Evolutionary conservation across 2,329 filamentous ascomycete genomes (phyloP).

Genomic region (Chaetomium sp.): DNA sequence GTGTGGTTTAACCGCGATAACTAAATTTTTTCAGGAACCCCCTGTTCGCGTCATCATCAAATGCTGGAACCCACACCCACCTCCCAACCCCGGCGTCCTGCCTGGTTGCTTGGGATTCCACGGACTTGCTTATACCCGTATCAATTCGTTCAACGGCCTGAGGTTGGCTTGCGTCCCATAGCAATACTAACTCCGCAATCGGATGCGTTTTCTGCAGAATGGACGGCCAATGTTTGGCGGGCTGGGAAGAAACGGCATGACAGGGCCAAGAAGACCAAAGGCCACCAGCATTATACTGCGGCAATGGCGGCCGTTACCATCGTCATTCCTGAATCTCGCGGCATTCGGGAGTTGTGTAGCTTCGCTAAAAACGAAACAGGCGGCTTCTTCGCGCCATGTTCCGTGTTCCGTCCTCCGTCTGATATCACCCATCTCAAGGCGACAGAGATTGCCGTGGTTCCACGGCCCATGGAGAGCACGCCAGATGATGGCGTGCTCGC

Average conservation of each 20-base stretch:
- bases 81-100: background rate
- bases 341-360: slow-evolving; percentile 12
- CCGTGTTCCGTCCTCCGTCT: background rate
- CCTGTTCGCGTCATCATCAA: slow-evolving; percentile 3
- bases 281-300: background rate
- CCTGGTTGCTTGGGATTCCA: background rate
- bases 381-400: slow-evolving; percentile 8
- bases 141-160: background rate
- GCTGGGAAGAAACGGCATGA: background rate
- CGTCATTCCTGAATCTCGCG: slow-evolving; percentile 4
- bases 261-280: background rate
- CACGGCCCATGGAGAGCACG: background rate
- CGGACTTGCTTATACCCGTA: background rate
- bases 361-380: slow-evolving; percentile 12
- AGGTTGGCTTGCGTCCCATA: background rate
- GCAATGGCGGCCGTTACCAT: slow-evolving; percentile 3
- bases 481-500: slow-evolving; percentile 12
- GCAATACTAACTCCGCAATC: background rate
- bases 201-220: background rate
- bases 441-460: slow-evolving; percentile 1
- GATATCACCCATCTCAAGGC: slow-evolving; percentile 1
- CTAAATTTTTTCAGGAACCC: slow-evolving; percentile 1
- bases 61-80: background rate
- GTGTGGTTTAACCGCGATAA: slow-evolving; percentile 5
- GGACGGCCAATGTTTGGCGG: too few species aligned